These are phyloP conservation scores for Striga asiatica DNA, from an alignment of 257 asterid species.

Conservation along the genomic window DNA sequence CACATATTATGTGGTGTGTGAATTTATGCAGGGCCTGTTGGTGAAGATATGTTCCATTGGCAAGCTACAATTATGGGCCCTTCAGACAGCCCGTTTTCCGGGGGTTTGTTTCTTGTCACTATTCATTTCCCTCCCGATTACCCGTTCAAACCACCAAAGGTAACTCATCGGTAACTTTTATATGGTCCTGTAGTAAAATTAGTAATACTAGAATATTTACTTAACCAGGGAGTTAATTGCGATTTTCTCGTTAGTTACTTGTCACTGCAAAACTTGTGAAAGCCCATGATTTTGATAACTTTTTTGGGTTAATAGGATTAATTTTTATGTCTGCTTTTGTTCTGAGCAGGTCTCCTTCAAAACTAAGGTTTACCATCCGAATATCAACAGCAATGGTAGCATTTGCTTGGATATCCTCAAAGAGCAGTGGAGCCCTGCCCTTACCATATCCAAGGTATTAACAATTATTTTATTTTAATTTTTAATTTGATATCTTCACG, in stretches of 20 bases:
- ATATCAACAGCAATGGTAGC: conserved; percentile 41
- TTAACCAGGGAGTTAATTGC: no score
- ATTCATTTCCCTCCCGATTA: conserved; percentile 74
- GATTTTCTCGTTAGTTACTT: no score
- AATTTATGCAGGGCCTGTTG: conserved; percentile 48
- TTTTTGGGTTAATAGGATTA: not conserved
- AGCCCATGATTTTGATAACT: not conserved
- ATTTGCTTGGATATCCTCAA: conserved; percentile 38
- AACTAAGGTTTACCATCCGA: conserved; percentile 39
- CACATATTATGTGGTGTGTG: not conserved
- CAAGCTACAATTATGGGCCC: conserved; percentile 82
- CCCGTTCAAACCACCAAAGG: conserved; percentile 79
- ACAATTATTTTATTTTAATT: not conserved
- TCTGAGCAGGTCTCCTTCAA: conserved; percentile 26
- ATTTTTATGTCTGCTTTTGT: not conserved
- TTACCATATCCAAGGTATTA: conserved; percentile 33
- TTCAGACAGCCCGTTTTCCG: conserved; percentile 58
- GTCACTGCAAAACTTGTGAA: not conserved
- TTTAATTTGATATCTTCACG: not conserved
- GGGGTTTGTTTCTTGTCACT: conserved; percentile 54
- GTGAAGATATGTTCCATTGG: conserved; percentile 69
- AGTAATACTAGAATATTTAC: no score
- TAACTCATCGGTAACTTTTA: not conserved
- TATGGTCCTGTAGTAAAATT: no score
- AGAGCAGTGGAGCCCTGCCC: conserved; percentile 48